Percentiles rank a stretch among this genome's conserved stretches.
Evolutionary conservation across 306 rosid genomes (phyloP).

Genomic region (Senna tora): DNA sequence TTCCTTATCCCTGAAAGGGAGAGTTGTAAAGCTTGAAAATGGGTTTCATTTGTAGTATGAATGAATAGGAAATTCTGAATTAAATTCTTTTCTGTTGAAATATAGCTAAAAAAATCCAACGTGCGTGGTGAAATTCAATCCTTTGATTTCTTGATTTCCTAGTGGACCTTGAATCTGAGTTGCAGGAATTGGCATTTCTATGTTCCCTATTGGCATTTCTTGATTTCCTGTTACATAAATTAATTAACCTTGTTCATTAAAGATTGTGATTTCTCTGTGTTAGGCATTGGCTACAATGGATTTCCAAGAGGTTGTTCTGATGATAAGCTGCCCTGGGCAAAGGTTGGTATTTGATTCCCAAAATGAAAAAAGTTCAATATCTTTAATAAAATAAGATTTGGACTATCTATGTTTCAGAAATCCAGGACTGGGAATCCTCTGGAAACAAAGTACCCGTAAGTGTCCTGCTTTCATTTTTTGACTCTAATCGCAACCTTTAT

Average conservation of each 20-base stretch:
- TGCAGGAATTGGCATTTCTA: not conserved
- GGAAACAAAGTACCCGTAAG: conserved; percentile 97
- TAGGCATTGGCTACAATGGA: conserved; percentile 96
- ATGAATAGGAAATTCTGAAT: not conserved
- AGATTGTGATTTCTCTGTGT: not conserved
- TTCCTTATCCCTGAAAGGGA: not conserved
- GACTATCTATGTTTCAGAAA: conserved; percentile 55
- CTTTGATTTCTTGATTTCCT: not conserved
- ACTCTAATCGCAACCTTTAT: conserved; percentile 17
- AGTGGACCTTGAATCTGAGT: not conserved
- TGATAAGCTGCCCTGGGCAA: conserved; percentile 95
- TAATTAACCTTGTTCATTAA: not conserved
- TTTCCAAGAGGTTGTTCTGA: conserved; percentile 97
- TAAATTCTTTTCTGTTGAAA: not conserved
- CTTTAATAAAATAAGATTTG: conserved; percentile 1
- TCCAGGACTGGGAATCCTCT: conserved; percentile 82
- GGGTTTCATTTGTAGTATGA: not conserved
- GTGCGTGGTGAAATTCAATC: not conserved
- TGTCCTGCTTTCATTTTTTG: conserved; percentile 21
- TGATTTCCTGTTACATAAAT: not conserved
- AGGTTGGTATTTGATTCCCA: conserved; percentile 55
- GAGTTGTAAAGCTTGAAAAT: not conserved
- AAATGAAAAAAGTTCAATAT: not conserved
- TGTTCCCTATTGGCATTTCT: not conserved
- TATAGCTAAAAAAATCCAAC: not conserved